Conservation (phyloP, 805 yeast genomes). For the Wickerhamomyces silvicola region DNA sequence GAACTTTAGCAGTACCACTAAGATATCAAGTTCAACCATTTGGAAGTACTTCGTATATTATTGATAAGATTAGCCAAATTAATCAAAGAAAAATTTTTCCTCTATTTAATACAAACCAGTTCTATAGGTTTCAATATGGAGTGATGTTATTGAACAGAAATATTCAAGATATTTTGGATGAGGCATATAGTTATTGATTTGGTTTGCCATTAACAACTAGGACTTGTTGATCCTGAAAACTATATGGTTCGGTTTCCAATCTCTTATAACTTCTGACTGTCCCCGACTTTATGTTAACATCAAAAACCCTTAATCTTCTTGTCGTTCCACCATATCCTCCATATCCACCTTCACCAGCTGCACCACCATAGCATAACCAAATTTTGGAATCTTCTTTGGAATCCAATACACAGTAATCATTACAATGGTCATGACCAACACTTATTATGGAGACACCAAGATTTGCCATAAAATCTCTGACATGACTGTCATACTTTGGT, state of each 20-base stretch:
- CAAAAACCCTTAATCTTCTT: conserved; percentile 72
- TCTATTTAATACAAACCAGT: conserved; percentile 32
- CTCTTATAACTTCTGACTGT: conserved; percentile 64
- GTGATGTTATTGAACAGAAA: conserved; percentile 29
- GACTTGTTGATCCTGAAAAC: conserved; percentile 35
- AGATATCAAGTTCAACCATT: conserved; percentile 32
- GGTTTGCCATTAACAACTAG: conserved; percentile 25
- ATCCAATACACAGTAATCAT: conserved; percentile 78
- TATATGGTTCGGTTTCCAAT: conserved; percentile 47
- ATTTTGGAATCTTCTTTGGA: conserved; percentile 30
- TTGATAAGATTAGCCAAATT: conserved; percentile 30
- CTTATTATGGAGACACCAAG: conserved; percentile 68
- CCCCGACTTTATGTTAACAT: conserved; percentile 45
- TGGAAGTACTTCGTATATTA: conserved; percentile 34
- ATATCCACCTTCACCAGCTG: conserved; percentile 91
- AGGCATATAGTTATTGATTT: conserved; percentile 9
- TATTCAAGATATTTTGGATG: conserved; percentile 27
- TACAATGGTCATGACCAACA: conserved; percentile 95
- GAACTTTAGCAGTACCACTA: conserved; percentile 29
- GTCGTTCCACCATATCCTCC: conserved; percentile 86
- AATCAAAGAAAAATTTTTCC: conserved; percentile 30
- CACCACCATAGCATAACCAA: conserved; percentile 95
- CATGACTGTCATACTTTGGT: conserved; percentile 64
- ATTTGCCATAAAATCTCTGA: conserved; percentile 49
- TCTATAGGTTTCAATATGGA: conserved; percentile 33